Conservation (phyloP, 805 yeast species). For the Ogataea naganishii region DNA sequence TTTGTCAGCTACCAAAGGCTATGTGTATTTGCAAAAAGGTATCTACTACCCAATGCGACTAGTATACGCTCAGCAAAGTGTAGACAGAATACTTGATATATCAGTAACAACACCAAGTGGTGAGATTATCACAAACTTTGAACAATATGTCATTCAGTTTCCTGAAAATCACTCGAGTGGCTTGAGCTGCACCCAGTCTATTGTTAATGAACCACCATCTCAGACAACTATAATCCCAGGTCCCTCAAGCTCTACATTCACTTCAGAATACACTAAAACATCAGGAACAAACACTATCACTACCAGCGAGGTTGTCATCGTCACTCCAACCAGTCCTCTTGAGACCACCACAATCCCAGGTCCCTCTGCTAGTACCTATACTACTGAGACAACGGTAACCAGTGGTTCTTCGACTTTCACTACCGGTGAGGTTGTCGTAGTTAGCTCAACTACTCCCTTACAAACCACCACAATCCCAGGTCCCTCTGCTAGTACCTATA, state of each 20-base stretch:
- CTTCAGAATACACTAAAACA: not conserved
- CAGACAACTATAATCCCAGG: not conserved
- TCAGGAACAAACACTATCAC: not conserved
- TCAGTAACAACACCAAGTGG: too few species aligned
- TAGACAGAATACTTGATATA: too few species aligned
- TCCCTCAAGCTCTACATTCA: not conserved
- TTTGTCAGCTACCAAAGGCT: too few species aligned
- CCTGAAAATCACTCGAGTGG: too few species aligned
- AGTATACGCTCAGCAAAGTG: too few species aligned
- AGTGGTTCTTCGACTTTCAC: not conserved
- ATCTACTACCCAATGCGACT: constrained; percentile 4
- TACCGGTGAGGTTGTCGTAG: not conserved
- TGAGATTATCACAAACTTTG: too few species aligned
- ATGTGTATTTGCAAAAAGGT: constrained; percentile 2
- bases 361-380: not conserved
- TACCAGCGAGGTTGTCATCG: not conserved
- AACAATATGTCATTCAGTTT: too few species aligned
- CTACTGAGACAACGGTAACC: not conserved
- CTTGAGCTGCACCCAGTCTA: too few species aligned
- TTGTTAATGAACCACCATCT: constrained; percentile 1
- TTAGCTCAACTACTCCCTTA: constrained; percentile 1
- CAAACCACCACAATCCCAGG: not conserved
- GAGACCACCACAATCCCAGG: not conserved
- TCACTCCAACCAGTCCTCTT: constrained; percentile 1
- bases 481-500: not conserved